Conservation (phyloP, 768 basidiomycete genomes). For the Coprinopsis sp. region DNA sequence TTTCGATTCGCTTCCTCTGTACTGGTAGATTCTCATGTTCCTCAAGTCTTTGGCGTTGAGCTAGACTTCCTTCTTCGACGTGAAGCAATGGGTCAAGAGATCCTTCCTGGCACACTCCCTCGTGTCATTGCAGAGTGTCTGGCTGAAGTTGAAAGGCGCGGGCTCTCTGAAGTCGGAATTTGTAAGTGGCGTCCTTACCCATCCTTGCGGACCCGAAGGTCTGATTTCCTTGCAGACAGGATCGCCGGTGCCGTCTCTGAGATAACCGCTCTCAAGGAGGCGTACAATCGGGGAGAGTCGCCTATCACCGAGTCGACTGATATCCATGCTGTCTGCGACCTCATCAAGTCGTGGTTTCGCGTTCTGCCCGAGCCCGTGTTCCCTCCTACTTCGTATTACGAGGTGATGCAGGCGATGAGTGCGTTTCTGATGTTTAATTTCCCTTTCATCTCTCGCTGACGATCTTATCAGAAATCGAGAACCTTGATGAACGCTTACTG, state of each 20-base stretch:
- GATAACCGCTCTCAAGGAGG: constrained; percentile 65
- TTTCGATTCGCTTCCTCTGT: neutral
- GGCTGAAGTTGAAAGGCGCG: constrained; percentile 66
- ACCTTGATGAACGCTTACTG: constrained; percentile 60
- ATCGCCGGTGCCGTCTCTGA: constrained; percentile 73
- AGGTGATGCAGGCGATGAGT: constrained; percentile 72
- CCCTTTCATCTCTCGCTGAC: neutral
- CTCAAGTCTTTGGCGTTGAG: constrained; percentile 73
- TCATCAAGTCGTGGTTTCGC: constrained; percentile 85
- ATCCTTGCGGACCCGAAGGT: neutral
- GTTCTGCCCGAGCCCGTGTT: constrained; percentile 77
- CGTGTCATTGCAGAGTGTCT: constrained; percentile 62
- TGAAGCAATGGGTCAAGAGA: constrained; percentile 47
- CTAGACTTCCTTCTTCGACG: constrained; percentile 64
- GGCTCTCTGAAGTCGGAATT: constrained; percentile 77
- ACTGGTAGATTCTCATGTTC: constrained; percentile 9
- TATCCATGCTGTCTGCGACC: constrained; percentile 78
- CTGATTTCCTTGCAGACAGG: constrained; percentile 49
- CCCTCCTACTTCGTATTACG: constrained; percentile 61
- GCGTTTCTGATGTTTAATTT: constrained; percentile 19
- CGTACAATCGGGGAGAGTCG: constrained; percentile 68
- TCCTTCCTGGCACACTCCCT: constrained; percentile 59
- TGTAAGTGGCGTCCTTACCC: constrained; percentile 43
- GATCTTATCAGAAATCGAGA: constrained; percentile 51
- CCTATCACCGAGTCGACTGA: constrained; percentile 60